Evolutionary conservation across 148 eudicot species (phyloP).

Genomic region (Chenopodium album): DNA sequence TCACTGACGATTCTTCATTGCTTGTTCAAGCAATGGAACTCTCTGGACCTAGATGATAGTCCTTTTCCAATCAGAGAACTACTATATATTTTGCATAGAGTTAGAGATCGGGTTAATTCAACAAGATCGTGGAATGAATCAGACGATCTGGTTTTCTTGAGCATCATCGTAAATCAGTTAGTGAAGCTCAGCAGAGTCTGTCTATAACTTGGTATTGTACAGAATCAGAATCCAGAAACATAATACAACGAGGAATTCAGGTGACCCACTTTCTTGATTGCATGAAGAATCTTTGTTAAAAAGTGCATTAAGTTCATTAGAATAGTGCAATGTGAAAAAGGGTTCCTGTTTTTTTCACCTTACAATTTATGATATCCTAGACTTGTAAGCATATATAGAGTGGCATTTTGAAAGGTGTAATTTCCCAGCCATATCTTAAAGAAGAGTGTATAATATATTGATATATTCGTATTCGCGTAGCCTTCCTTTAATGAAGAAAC

Average conservation of each 20-base stretch:
- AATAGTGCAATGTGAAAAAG: background rate
- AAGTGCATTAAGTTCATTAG: slow-evolving; percentile 14
- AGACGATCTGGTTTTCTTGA: background rate
- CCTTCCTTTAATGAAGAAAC: background rate
- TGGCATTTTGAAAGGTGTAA: slow-evolving; percentile 14
- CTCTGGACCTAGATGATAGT: slow-evolving; percentile 83
- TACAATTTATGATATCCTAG: background rate
- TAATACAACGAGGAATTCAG: background rate
- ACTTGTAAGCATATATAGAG: slow-evolving; percentile 24
- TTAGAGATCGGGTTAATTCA: background rate
- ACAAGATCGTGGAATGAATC: slow-evolving; percentile 12
- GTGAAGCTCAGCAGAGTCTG: slow-evolving; percentile 8
- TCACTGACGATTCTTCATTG: slow-evolving; percentile 88
- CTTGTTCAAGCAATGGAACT: slow-evolving; percentile 95
- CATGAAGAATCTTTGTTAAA: slow-evolving; percentile 12
- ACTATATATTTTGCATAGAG: background rate
- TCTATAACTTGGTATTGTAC: slow-evolving; percentile 19
- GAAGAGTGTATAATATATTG: slow-evolving; percentile 15
- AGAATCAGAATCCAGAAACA: slow-evolving; percentile 26
- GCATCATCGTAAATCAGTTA: background rate
- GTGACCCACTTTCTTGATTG: background rate
- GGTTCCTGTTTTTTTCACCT: background rate
- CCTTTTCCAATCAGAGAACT: background rate
- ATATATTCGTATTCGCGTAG: background rate
- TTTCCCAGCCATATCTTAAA: background rate